Percentiles rank a stretch among this genome's conserved stretches.
These are phyloP conservation scores for Melastoma candidum DNA, from an alignment of 441 rosid genomes.

Conservation along the genomic window DNA sequence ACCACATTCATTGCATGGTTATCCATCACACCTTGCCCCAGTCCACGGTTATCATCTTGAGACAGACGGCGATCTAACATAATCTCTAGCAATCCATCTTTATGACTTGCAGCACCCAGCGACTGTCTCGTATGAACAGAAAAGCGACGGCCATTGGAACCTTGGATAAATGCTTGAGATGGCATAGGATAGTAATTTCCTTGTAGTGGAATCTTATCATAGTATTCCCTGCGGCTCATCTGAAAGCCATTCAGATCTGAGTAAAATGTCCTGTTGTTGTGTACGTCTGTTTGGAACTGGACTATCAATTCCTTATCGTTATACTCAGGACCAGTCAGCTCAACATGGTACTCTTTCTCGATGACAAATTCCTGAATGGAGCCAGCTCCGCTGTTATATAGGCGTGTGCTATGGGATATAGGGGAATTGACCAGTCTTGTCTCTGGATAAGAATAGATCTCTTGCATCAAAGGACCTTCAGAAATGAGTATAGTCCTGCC, in stretches of 20 bases:
- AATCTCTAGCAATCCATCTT: slow-evolving; percentile 87
- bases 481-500: slow-evolving; percentile 57
- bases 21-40: slow-evolving; percentile 97
- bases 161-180: slow-evolving; percentile 81
- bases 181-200: slow-evolving; percentile 99
- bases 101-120: slow-evolving; percentile 68
- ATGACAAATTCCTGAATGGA: slow-evolving; percentile 46
- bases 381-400: slow-evolving; percentile 45
- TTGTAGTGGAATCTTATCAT: slow-evolving; percentile 89
- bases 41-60: slow-evolving; percentile 93
- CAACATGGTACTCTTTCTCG: slow-evolving; percentile 95
- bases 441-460: slow-evolving; percentile 72
- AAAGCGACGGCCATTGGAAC: slow-evolving; percentile 71
- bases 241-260: slow-evolving; percentile 97
- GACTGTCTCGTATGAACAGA: slow-evolving; percentile 86
- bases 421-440: slow-evolving; percentile 58
- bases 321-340: slow-evolving; percentile 60
- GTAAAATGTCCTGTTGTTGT: slow-evolving; percentile 57
- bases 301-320: slow-evolving; percentile 79
- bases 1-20: slow-evolving; percentile 74
- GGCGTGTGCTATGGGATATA: slow-evolving; percentile 67
- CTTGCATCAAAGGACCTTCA: slow-evolving; percentile 73
- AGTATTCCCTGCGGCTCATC: slow-evolving; percentile 93
- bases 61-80: slow-evolving; percentile 87
- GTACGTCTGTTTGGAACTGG: slow-evolving; percentile 67